Evolutionary conservation across 352 stramenopile genomes (phyloP).

Genomic region (Globisporangium apiculatum): DNA sequence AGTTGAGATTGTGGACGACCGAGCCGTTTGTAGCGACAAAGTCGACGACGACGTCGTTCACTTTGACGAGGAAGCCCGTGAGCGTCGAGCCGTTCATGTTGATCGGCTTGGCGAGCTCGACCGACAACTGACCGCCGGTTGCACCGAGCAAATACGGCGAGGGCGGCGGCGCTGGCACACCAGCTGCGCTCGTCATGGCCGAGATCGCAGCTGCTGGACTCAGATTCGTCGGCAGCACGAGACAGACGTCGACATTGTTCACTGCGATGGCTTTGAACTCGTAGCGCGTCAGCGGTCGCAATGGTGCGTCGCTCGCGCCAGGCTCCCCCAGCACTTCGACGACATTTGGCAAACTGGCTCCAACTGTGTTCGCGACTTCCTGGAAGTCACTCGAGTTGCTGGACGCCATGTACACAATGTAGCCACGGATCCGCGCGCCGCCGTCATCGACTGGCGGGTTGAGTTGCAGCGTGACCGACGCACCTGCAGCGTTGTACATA

Average conservation of each 20-base stretch:
- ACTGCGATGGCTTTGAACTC: slow-evolving; percentile 46
- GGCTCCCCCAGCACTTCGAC: slow-evolving; percentile 32
- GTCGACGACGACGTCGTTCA: slow-evolving; percentile 16
- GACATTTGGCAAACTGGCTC: slow-evolving; percentile 7
- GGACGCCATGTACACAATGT: slow-evolving; percentile 43
- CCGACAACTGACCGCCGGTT: slow-evolving; percentile 38
- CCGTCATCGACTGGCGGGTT: slow-evolving; percentile 8
- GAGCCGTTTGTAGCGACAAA: slow-evolving; percentile 18
- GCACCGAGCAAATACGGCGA: slow-evolving; percentile 38
- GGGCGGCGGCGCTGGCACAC: slow-evolving; percentile 31
- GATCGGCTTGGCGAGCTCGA: slow-evolving; percentile 32
- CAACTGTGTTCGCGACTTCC: slow-evolving; percentile 28
- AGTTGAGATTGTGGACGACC: slow-evolving; percentile 18
- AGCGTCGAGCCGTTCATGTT: slow-evolving; percentile 50
- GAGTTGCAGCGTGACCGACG: slow-evolving; percentile 5
- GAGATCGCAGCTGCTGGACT: slow-evolving; percentile 10
- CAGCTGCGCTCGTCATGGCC: slow-evolving; percentile 19
- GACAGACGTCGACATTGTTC: slow-evolving; percentile 38
- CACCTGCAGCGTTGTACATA: not conserved
- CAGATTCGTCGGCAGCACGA: slow-evolving; percentile 16
- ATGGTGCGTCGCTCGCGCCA: slow-evolving; percentile 9
- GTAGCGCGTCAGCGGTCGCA: slow-evolving; percentile 32
- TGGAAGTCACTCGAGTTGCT: slow-evolving; percentile 23
- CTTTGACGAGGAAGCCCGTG: slow-evolving; percentile 31
- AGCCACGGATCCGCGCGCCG: slow-evolving; percentile 33